Evolutionary conservation across 129 eudicot species (phyloP), one percentile per base, ranked within the genome.

Genomic region (Flaveria linearis): DNA sequence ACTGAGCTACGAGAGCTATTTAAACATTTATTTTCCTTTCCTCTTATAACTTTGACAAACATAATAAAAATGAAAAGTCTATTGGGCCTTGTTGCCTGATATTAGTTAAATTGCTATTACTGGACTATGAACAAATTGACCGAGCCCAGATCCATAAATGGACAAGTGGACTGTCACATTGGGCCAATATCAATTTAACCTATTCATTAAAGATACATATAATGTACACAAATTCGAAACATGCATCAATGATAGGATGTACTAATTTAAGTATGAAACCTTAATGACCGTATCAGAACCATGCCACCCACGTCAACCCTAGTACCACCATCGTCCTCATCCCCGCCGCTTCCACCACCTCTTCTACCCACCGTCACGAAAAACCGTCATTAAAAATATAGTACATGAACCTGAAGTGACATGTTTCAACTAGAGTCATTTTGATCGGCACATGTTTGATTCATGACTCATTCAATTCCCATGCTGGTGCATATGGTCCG

Each of bases 1-100:
- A 84, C 91, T 87, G 86, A 82, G 85, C 88, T 84, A 84, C 78
- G 86, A 82, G 86, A 84, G 84, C 88, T 4, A 1, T 0, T 5
- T 33, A 23, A 0, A 7, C 0, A 0, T 0, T 8, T 0, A 0
- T 0, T 60, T 3, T 7, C 0, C 1, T 5, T 2, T 0, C 0
- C 0, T 7, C 2, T 2, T 18, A 0, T 55, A 55, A 3, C 1
- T 45, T 0, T 43, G 2, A 42, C 1, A 50, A 51, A 4, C 0
- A 51, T 51, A 73, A 55, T 56, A 22, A 39, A 67, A 36, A 56
- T 20, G 77, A 49, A 23, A 60, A 61, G 70, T 20, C 71, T 16
- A 47, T 42, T 60, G 69, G 78, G 45, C 65, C 46, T 23, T 16
- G 45, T 22, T 42, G 51, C 12, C 39, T 39, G 67, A 39, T 9